A percentile compares a stretch with the other conserved stretches of the same genome.
Conservation (phyloP, 768 basidiomycete genomes). For the Zangia roseola region DNA sequence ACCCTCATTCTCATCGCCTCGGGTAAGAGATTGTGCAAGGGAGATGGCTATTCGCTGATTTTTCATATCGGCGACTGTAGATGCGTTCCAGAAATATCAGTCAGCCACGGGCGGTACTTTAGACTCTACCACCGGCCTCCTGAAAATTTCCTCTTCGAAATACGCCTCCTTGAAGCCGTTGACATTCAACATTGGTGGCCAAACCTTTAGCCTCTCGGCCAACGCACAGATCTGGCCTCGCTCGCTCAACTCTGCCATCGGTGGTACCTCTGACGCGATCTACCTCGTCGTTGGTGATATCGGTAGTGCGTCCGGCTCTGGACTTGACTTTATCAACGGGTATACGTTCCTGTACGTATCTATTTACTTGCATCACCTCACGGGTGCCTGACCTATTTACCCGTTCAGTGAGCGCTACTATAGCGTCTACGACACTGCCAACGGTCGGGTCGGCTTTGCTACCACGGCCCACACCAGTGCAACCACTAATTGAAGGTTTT, state of each 20-base stretch:
- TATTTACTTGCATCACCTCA: no score
- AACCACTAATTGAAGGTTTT: neutral
- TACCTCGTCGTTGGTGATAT: constrained; percentile 32
- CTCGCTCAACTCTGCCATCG: constrained; percentile 29
- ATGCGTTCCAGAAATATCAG: constrained; percentile 19
- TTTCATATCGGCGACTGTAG: neutral
- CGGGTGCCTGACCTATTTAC: neutral
- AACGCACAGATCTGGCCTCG: constrained; percentile 35
- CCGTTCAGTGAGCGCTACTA: constrained; percentile 43
- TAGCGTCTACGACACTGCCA: constrained; percentile 40
- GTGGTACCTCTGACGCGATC: constrained; percentile 24
- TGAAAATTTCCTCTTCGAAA: constrained; percentile 21
- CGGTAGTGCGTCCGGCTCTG: constrained; percentile 10
- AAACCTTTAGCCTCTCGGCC: neutral
- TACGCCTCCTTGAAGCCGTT: constrained; percentile 21
- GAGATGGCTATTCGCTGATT: no score
- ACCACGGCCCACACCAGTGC: constrained; percentile 34
- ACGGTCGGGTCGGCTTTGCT: constrained; percentile 41
- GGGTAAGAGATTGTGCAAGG: neutral
- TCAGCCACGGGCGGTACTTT: constrained; percentile 23
- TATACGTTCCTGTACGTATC: constrained; percentile 14
- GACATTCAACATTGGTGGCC: constrained; percentile 23
- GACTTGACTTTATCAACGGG: constrained; percentile 26
- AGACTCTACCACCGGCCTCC: constrained; percentile 26
- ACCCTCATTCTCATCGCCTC: constrained; percentile 26